Conservation (phyloP, 228 moss, liverwort and hornwort species). For the Sphagnum magellanicum region DNA sequence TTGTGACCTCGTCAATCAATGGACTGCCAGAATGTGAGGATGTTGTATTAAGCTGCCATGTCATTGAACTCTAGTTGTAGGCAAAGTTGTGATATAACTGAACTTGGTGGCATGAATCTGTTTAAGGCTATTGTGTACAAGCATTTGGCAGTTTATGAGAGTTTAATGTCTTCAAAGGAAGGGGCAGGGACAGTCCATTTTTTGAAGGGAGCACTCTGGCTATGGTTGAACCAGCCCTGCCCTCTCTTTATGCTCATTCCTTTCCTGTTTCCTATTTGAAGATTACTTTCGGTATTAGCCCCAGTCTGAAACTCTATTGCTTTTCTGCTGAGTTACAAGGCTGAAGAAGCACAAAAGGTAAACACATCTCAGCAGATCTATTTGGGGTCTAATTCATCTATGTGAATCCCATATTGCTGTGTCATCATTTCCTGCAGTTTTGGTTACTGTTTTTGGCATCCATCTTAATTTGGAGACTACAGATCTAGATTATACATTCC, state of each 20-base stretch:
- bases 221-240: conserved; percentile 14
- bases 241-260: neutral
- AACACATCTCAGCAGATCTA: too few relatives aligned
- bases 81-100: neutral
- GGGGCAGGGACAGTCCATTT: neutral
- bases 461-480: too few relatives aligned
- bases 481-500: too few relatives aligned
- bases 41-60: conserved; percentile 42
- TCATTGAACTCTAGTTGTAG: conserved; percentile 33
- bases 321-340: too few relatives aligned
- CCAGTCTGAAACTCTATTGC: too few relatives aligned
- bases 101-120: neutral
- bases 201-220: conserved; percentile 7
- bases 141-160: neutral
- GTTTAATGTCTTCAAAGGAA: neutral
- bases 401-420: too few relatives aligned
- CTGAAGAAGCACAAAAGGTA: too few relatives aligned
- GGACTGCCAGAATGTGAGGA: conserved; percentile 22
- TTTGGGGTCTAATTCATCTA: too few relatives aligned
- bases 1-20: conserved; percentile 35
- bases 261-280: neutral
- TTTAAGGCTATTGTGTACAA: neutral
- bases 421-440: too few relatives aligned
- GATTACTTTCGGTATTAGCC: neutral
- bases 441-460: too few relatives aligned